phyloP scores from a whole-genome alignment of 2,329 filamentous ascomycete species.

The Fusarium luffae region DNA sequence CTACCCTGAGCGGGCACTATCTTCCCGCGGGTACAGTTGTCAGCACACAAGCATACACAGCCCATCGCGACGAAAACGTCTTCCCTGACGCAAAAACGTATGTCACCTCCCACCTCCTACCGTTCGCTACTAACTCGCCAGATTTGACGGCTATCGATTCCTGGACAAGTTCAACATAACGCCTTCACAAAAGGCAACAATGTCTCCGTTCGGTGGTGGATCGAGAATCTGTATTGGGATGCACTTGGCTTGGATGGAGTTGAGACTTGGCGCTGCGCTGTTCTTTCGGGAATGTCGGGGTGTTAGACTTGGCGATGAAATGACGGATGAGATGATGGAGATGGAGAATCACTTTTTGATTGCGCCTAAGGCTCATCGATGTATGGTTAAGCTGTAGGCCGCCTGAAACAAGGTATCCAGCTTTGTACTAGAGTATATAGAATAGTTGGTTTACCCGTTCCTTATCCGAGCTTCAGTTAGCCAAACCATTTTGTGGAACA shows the following conservation, averaged over 20 bases:
- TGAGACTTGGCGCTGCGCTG: conserved; percentile 12
- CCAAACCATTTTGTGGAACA: too few relatives aligned
- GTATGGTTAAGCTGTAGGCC: not conserved
- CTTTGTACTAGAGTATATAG: too few relatives aligned
- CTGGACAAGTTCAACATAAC: not conserved
- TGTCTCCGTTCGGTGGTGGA: conserved; percentile 21
- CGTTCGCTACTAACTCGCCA: not conserved
- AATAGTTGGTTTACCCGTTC: too few relatives aligned
- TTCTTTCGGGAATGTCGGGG: conserved; percentile 30
- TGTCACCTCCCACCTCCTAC: too few relatives aligned
- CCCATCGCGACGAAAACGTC: conserved; percentile 16
- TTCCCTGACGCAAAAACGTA: not conserved
- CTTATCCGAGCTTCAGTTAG: too few relatives aligned
- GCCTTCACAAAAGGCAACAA: not conserved
- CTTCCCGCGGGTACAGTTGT: not conserved
- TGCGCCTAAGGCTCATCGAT: not conserved
- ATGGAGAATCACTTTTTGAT: conserved; percentile 16
- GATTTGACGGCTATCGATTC: conserved; percentile 1
- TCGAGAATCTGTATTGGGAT: conserved; percentile 27
- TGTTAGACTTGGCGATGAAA: not conserved
- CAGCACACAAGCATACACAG: conserved; percentile 23
- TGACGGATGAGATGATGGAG: conserved; percentile 25
- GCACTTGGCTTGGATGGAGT: conserved; percentile 31
- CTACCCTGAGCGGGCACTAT: not conserved
- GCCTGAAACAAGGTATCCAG: too few relatives aligned